These are phyloP conservation scores for Scheffersomyces insectosa DNA, from an alignment of 1,139 yeast genomes.

Conservation along the genomic window DNA sequence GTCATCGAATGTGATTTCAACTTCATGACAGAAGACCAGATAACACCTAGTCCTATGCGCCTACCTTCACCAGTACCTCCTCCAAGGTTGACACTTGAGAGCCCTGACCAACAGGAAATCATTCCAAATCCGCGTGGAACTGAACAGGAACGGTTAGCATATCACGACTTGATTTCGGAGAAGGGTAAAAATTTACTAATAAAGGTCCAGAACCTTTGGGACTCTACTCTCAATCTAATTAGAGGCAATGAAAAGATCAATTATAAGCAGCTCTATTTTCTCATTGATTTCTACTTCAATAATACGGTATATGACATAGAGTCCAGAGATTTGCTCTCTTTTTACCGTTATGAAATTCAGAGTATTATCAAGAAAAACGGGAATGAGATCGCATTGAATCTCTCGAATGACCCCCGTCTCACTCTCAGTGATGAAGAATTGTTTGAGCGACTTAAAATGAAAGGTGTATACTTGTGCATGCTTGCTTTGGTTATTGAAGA, in stretches of 20 bases:
- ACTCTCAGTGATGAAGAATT: constrained; percentile 13
- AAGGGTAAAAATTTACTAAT: constrained; percentile 11
- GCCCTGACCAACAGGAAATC: not conserved
- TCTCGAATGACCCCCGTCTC: constrained; percentile 4
- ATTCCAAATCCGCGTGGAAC: not conserved
- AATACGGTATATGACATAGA: constrained; percentile 15
- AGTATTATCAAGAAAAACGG: constrained; percentile 17
- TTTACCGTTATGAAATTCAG: constrained; percentile 30
- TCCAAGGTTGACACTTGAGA: not conserved
- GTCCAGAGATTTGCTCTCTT: constrained; percentile 23
- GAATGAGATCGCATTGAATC: constrained; percentile 15
- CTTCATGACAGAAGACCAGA: constrained; percentile 31
- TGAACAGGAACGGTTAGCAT: not conserved
- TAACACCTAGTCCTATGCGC: constrained; percentile 2
- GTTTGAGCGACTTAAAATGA: constrained; percentile 16
- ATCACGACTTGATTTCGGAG: constrained; percentile 1
- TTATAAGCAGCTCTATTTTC: constrained; percentile 31
- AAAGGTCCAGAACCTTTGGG: constrained; percentile 30
- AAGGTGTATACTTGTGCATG: constrained; percentile 34
- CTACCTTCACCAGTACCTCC: constrained; percentile 4
- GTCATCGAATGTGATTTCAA: constrained; percentile 45
- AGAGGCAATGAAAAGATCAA: constrained; percentile 25
- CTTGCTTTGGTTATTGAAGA: constrained; percentile 36
- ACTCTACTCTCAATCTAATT: constrained; percentile 18
- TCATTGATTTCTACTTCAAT: constrained; percentile 35